phyloP scores from a whole-genome alignment of 768 basidiomycete genomes.

The Daedaleopsis sinensis region DNA sequence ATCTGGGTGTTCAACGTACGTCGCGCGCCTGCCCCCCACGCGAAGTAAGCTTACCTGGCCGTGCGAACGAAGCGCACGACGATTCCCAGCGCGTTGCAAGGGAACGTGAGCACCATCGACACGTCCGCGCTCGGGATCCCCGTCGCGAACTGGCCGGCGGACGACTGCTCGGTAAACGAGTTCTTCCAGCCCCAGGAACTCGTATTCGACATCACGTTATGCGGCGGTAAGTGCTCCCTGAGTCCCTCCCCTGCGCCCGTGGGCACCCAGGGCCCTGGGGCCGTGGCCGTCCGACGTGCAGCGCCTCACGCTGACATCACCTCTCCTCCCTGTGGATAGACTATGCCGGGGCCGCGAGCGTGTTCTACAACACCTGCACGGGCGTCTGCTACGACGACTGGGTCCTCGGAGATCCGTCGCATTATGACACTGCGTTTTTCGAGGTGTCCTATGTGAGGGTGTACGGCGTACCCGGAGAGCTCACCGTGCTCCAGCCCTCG shows the following conservation, averaged over 20 bases:
- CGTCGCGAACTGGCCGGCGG: slow-evolving; percentile 65
- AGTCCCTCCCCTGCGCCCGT: slow-evolving; percentile 13
- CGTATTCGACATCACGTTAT: slow-evolving; percentile 76
- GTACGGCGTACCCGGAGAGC: slow-evolving; percentile 31
- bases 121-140: slow-evolving; percentile 66
- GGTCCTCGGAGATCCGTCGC: slow-evolving; percentile 62
- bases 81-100: slow-evolving; percentile 51
- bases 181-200: slow-evolving; percentile 68
- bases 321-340: slow-evolving; percentile 16
- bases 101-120: slow-evolving; percentile 53
- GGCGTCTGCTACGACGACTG: slow-evolving; percentile 74
- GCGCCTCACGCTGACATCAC: slow-evolving; percentile 6
- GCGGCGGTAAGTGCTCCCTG: slow-evolving; percentile 53
- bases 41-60: slow-evolving; percentile 10
- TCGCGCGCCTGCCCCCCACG: slow-evolving; percentile 22
- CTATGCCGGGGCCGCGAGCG: slow-evolving; percentile 50
- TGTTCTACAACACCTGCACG: slow-evolving; percentile 63
- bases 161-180: slow-evolving; percentile 52
- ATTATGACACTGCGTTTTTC: slow-evolving; percentile 71
- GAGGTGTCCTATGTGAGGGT: slow-evolving; percentile 51
- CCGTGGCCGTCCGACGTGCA: slow-evolving; percentile 1
- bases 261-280: slow-evolving; percentile 9
- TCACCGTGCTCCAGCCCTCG: slow-evolving; percentile 28
- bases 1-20: slow-evolving; percentile 66
- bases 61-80: slow-evolving; percentile 37